Conservation (phyloP, 768 basidiomycete species). For the Kwoniella pini region DNA sequence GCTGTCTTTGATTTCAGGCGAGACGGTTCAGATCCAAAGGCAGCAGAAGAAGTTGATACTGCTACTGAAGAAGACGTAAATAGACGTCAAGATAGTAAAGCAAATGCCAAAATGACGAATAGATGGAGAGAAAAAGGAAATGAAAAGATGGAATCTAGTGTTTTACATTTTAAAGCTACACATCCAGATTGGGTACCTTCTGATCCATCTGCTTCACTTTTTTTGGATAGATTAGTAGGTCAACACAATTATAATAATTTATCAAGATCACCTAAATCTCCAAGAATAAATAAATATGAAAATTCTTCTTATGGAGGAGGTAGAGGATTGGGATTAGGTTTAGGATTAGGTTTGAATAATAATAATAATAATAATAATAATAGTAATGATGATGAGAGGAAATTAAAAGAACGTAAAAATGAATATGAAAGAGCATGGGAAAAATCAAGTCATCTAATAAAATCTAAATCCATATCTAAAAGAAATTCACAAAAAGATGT, state of each 20-base stretch:
- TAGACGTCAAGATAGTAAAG: neutral
- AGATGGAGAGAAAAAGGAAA: conserved; percentile 8
- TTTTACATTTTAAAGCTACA: conserved; percentile 60
- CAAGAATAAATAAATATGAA: conserved; percentile 58
- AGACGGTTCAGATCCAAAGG: neutral
- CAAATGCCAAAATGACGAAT: neutral
- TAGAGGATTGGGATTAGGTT: conserved; percentile 12
- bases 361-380: conserved; percentile 1
- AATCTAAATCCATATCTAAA: neutral
- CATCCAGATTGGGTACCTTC: conserved; percentile 94
- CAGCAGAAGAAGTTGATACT: neutral
- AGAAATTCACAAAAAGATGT: neutral
- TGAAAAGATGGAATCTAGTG: conserved; percentile 87
- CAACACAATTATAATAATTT: conserved; percentile 24
- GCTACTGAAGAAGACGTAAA: neutral
- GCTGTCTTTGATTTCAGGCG: conserved; percentile 93
- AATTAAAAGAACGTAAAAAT: conserved; percentile 32
- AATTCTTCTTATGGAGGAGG: conserved; percentile 13
- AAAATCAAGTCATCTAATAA: conserved; percentile 27
- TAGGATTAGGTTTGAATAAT: conserved; percentile 1
- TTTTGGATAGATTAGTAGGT: conserved; percentile 71
- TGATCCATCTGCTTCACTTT: conserved; percentile 87
- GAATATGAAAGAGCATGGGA: conserved; percentile 49
- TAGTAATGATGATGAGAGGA: conserved; percentile 25
- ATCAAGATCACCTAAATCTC: neutral